These are phyloP conservation scores for Sicyos edulis DNA, from an alignment of 306 rosid species.

Conservation along the genomic window DNA sequence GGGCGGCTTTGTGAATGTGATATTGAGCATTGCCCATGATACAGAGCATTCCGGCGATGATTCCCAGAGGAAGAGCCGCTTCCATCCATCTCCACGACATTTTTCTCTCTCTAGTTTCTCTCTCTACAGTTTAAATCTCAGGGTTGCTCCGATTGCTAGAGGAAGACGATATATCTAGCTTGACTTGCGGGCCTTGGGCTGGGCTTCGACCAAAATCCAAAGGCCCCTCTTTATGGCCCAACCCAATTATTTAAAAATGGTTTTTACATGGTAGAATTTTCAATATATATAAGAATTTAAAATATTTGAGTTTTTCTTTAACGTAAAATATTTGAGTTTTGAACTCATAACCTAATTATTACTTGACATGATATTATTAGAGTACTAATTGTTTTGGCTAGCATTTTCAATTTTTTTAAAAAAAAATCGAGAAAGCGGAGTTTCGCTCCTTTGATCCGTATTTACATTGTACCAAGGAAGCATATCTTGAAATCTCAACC, in stretches of 20 bases:
- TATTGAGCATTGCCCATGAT: constrained; percentile 85
- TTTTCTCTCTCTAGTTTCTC: constrained; percentile 2
- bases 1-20: constrained; percentile 74
- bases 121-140: background rate
- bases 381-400: too few species aligned
- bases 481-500: too few species aligned
- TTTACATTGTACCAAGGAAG: too few species aligned
- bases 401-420: too few species aligned
- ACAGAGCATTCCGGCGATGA: constrained; percentile 87
- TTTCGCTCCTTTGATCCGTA: too few species aligned
- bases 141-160: background rate
- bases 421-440: too few species aligned
- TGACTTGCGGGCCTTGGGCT: background rate
- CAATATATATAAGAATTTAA: too few species aligned
- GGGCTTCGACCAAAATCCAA: background rate
- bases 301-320: too few species aligned
- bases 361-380: too few species aligned
- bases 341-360: too few species aligned
- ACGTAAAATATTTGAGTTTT: too few species aligned
- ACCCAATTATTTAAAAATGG: background rate
- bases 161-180: background rate
- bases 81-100: constrained; percentile 66
- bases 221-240: background rate
- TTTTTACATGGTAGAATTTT: too few species aligned
- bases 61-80: constrained; percentile 77